Base-by-base conservation (phyloP, 257 asterid species). In the Osmanthus fragrans region DNA sequence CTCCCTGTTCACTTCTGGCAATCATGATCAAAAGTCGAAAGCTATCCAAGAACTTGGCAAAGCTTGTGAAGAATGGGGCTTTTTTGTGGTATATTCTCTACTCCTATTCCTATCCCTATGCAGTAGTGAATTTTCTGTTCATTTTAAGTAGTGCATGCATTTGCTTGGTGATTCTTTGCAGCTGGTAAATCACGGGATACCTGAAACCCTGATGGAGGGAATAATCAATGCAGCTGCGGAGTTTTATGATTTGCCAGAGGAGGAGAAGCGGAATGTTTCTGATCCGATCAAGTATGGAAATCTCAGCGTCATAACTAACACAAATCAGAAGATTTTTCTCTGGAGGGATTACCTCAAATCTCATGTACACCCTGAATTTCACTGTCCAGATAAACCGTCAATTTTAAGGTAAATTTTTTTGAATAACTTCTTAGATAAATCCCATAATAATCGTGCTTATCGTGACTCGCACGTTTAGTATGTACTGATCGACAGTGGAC, bases 21-120 rank as follows among this genome's bases (percentile, higher is more conserved):
- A 70, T 54, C 76, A 80, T 9, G 73, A 79, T 15, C 80, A 82
- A 66, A 87, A 84, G 34, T 70, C 75, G 74, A 37, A 73, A 74
- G 72, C 4, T 4, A 82, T 88, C 58, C 71, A 8, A 29, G 80
- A 82, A 5, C 85, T 86, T 33, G 81, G 77, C 54, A 36, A 18
- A 30, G 90, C 88, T 3, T 86, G 92, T 21, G 77, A 82, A 25
- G 84, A 88, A 0, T 86, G 92, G 92, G 90, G 92, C 16, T 86
- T 88, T 84, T 88, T 88, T 39, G 81, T 88, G 84, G 92, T 25
- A 0, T 25, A 25, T 25, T 25, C 27, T 25, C 27, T 25, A 25
- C 27, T 25, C 27, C 27, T 25, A 25, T 25, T 0, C 27, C 27
- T 25, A 25, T 25, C 27, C 27, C 27, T 25, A 25, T 25, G 27